These are phyloP conservation scores for Dictyostelium brefeldianum DNA, from an alignment of 78 protist species.

Conservation along the genomic window DNA sequence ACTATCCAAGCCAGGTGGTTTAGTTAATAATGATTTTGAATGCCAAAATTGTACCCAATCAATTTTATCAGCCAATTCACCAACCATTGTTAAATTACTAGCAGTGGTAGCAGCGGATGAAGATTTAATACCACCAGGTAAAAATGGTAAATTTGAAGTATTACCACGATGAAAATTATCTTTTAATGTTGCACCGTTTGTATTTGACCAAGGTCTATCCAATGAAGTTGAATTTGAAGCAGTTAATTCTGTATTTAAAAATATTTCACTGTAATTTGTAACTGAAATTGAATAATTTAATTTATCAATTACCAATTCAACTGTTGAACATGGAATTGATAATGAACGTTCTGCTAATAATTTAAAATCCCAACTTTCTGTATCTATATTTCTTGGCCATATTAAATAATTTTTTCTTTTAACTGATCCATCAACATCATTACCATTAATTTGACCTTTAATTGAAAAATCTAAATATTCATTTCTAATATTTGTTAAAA, in stretches of 20 bases:
- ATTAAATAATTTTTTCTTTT: neutral
- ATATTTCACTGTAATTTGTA: conserved; percentile 29
- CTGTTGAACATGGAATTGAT: conserved; percentile 43
- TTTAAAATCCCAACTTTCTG: neutral
- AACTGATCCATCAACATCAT: neutral
- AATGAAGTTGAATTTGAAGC: conserved; percentile 64
- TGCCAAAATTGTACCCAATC: conserved; percentile 81
- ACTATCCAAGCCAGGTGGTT: conserved; percentile 43
- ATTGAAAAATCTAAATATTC: conserved; percentile 11
- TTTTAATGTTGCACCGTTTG: neutral
- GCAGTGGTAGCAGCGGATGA: neutral
- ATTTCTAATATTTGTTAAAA: neutral
- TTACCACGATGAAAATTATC: conserved; percentile 77
- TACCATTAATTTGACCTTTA: neutral
- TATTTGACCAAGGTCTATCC: conserved; percentile 41
- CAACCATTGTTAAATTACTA: neutral
- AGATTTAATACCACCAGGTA: conserved; percentile 69
- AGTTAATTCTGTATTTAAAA: neutral
- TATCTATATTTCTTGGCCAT: conserved; percentile 56
- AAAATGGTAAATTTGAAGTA: conserved; percentile 73
- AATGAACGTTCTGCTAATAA: neutral
- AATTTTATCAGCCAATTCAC: neutral
- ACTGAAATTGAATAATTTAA: conserved; percentile 54
- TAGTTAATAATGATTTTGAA: neutral
- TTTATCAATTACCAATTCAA: conserved; percentile 60